phyloP scores from a whole-genome alignment of 2,329 filamentous ascomycete genomes.

The Aureobasidium sp. region DNA sequence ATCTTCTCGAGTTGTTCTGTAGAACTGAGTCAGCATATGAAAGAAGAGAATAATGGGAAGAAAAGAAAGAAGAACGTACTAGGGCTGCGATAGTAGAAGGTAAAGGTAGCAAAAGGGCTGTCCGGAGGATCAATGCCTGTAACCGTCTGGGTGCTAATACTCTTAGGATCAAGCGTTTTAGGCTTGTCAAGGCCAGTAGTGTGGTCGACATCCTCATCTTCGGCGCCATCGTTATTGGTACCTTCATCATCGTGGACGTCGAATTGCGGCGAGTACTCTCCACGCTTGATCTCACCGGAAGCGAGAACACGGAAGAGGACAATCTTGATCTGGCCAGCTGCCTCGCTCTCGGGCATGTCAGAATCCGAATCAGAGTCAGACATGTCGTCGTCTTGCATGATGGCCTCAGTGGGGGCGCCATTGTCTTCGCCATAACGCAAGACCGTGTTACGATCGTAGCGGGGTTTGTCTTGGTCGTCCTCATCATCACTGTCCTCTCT shows the following conservation, averaged over 20 bases:
- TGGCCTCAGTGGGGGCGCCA: slow-evolving; percentile 63
- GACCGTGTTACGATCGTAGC: slow-evolving; percentile 45
- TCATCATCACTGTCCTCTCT: slow-evolving; percentile 47
- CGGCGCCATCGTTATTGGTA: slow-evolving; percentile 47
- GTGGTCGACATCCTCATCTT: slow-evolving; percentile 76
- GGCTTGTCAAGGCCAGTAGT: slow-evolving; percentile 97
- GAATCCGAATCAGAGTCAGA: slow-evolving; percentile 68
- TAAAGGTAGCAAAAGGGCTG: slow-evolving; percentile 93
- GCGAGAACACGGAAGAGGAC: slow-evolving; percentile 92
- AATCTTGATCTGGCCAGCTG: slow-evolving; percentile 95
- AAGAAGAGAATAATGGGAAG: not conserved
- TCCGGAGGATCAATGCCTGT: slow-evolving; percentile 95
- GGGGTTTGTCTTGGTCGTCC: slow-evolving; percentile 38
- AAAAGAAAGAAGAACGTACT: slow-evolving; percentile 51
- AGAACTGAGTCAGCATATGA: slow-evolving; percentile 17
- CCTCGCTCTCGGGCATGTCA: slow-evolving; percentile 81
- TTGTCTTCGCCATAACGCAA: slow-evolving; percentile 76
- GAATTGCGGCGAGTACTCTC: slow-evolving; percentile 96
- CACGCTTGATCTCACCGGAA: slow-evolving; percentile 93
- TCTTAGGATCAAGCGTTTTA: slow-evolving; percentile 91
- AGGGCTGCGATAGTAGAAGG: slow-evolving; percentile 94
- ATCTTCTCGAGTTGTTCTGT: slow-evolving; percentile 93
- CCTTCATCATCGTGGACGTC: slow-evolving; percentile 87
- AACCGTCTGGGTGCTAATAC: slow-evolving; percentile 98
- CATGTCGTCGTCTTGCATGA: slow-evolving; percentile 59